Evolutionary conservation across 371 early-diverging fungal species (phyloP).

Genomic region (Lichtheimia ramosa): DNA sequence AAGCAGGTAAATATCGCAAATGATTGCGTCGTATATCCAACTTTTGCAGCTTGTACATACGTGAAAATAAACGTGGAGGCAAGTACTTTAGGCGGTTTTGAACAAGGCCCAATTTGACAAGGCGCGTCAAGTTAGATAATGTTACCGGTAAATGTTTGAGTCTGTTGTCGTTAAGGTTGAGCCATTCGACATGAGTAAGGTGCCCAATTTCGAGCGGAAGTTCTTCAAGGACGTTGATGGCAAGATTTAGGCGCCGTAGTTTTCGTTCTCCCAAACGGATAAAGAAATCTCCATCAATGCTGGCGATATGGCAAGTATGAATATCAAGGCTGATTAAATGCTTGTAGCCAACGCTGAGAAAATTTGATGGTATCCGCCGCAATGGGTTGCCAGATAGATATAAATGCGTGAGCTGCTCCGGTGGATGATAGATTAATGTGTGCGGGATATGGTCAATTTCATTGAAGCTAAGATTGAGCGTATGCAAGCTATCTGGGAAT

Average conservation of each 20-base stretch:
- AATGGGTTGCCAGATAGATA: constrained; percentile 62
- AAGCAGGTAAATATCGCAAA: constrained; percentile 48
- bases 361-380: constrained; percentile 35
- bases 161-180: constrained; percentile 72
- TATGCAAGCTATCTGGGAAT: constrained; percentile 32
- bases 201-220: constrained; percentile 60
- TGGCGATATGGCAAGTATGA: constrained; percentile 57
- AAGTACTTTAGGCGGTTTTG: constrained; percentile 58
- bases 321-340: constrained; percentile 61
- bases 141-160: constrained; percentile 51
- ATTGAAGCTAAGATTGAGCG: constrained; percentile 52
- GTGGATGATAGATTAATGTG: constrained; percentile 39
- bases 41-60: constrained; percentile 43
- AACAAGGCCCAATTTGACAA: constrained; percentile 73
- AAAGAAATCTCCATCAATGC: constrained; percentile 24
- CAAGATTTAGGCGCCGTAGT: constrained; percentile 61
- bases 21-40: constrained; percentile 56
- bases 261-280: constrained; percentile 31
- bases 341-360: constrained; percentile 47
- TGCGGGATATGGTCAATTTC: constrained; percentile 45
- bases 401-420: constrained; percentile 50
- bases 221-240: constrained; percentile 56
- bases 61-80: constrained; percentile 45
- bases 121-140: constrained; percentile 49
- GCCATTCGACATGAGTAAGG: constrained; percentile 61